Evolutionary conservation across 371 early-diverging fungal genomes (phyloP), one percentile per base, ranked within the genome.

Genomic region (Coemansia sp.): DNA sequence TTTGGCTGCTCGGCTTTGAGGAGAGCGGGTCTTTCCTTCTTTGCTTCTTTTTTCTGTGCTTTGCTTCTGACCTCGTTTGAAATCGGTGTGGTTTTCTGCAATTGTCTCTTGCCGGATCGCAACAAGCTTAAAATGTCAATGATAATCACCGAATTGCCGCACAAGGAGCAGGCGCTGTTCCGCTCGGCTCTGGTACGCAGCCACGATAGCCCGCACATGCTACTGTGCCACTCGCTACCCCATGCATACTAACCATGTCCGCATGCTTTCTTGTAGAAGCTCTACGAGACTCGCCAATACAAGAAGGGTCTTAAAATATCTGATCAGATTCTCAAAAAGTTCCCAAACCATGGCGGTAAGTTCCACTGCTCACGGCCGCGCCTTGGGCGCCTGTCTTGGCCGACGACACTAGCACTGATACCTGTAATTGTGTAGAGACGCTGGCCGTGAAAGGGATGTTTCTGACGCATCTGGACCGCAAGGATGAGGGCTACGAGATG

Each of bases 361-460:
- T 45, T 31, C 92, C 48, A 11, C 8, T 38, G 10, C 47, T 30
- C 3, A 6, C 39, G 39, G 34, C 41, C 36, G 26, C 10, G 3
- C 47, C 45, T 8, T 5, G 38, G 38, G 38, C 7, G 9, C 38
- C 38, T 38, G 38, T 9, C 38, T 38, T 38, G 5, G 26, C 26
- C 26, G 26, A 26, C 26, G 26, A 26, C 26, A 26, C 26, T 26
- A 26, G 26, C 26, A 26, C 26, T 26, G 26, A 26, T 26, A 43
- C n/a, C 12, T 43, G 43, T 1, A n/a, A 12, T 11, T 30, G 11
- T 38, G 39, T 69, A 69, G 98, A 98, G 79, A 93, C 97, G 2
- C 81, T 94, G 67, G 93, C 97, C 6, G 84, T 98, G 87, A 95
- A 94, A 76, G 97, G 97, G 16, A 82, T 98, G 61, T 94, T 97